A percentile compares a stretch with the other conserved stretches of the same genome.
Evolutionary conservation across 179 eudicot species (phyloP).

Genomic region (Silene noctiflora): DNA sequence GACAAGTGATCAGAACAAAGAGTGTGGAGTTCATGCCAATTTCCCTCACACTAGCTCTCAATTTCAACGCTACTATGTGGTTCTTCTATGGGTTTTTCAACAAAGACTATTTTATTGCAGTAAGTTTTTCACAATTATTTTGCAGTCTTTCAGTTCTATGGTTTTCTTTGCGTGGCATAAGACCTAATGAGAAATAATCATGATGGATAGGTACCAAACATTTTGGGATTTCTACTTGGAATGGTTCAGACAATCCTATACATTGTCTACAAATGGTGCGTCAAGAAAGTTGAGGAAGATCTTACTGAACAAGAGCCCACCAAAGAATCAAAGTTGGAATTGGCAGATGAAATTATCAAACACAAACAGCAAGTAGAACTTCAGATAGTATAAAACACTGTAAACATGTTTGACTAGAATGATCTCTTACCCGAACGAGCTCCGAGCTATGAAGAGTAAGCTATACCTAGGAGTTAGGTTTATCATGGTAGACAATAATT

Average conservation of each 20-base stretch:
- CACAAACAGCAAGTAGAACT: constrained; percentile 29
- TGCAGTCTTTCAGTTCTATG: not conserved
- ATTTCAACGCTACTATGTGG: constrained; percentile 61
- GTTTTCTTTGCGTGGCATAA: constrained; percentile 3
- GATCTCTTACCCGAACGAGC: not conserved
- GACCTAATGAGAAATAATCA: constrained; percentile 4
- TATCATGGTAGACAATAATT: constrained; percentile 20
- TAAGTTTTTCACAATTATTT: constrained; percentile 33
- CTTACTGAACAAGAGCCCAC: constrained; percentile 20
- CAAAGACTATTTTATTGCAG: constrained; percentile 65
- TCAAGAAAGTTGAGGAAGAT: constrained; percentile 19
- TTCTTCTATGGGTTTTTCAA: constrained; percentile 66
- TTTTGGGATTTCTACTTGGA: constrained; percentile 62
- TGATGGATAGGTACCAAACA: constrained; percentile 53
- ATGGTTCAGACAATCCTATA: constrained; percentile 58
- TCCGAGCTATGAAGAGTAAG: not conserved
- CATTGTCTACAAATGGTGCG: constrained; percentile 40
- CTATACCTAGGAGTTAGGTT: constrained; percentile 13
- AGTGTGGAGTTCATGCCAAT: constrained; percentile 87
- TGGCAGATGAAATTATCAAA: constrained; percentile 10
- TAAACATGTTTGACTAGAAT: constrained; percentile 8
- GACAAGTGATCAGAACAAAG: constrained; percentile 64
- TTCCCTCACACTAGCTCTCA: constrained; percentile 61
- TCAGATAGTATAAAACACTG: constrained; percentile 22
- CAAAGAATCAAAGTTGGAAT: constrained; percentile 18